Percentiles rank a stretch among this genome's conserved stretches.
These are phyloP conservation scores for Gentiana dahurica DNA, from an alignment of 257 asterid species.

Conservation along the genomic window DNA sequence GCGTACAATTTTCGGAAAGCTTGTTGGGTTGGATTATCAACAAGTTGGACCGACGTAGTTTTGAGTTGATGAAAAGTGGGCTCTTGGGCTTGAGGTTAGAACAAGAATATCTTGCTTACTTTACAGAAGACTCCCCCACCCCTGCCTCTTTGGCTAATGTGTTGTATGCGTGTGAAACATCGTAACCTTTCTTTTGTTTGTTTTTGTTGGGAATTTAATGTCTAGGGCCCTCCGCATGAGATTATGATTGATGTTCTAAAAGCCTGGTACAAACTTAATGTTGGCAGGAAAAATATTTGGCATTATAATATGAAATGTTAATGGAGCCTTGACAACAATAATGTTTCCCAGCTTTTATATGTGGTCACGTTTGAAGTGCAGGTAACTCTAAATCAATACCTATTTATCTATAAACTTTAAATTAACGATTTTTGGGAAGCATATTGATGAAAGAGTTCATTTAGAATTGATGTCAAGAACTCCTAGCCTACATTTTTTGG, in stretches of 20 bases:
- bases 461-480: too few species aligned
- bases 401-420: neutral
- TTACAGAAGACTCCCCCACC: neutral
- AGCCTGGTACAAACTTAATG: slow-evolving; percentile 69
- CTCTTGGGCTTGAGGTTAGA: slow-evolving; percentile 93
- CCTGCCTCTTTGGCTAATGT: neutral
- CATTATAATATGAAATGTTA: slow-evolving; percentile 89
- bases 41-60: slow-evolving; percentile 55
- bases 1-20: slow-evolving; percentile 45
- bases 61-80: slow-evolving; percentile 71
- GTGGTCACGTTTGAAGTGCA: slow-evolving; percentile 86
- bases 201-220: slow-evolving; percentile 25
- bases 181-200: neutral
- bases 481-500: too few species aligned
- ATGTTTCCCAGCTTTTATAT: slow-evolving; percentile 24
- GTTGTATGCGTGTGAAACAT: neutral
- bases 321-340: slow-evolving; percentile 57
- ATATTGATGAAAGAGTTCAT: too few species aligned
- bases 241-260: slow-evolving; percentile 86
- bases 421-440: too few species aligned
- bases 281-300: slow-evolving; percentile 80
- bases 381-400: slow-evolving; percentile 25
- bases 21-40: slow-evolving; percentile 53
- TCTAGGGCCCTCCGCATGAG: slow-evolving; percentile 92
- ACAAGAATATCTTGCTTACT: slow-evolving; percentile 5